Conservation (phyloP, 2,329 filamentous ascomycete genomes). For the Corniculantispora saksenae region DNA sequence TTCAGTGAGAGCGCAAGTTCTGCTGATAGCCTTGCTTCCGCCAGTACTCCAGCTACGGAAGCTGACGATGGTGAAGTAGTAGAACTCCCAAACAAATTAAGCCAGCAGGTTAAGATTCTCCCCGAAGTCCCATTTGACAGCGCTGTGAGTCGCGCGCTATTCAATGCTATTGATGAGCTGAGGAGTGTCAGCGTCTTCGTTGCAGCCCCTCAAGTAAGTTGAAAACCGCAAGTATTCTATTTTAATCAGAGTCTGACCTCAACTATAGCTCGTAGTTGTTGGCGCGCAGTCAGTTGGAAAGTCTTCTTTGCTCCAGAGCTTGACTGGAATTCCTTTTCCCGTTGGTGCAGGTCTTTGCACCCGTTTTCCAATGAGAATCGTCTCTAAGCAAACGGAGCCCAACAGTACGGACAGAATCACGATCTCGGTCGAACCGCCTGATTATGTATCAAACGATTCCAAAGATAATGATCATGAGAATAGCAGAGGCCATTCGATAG, state of each 20-base stretch:
- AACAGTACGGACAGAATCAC: conserved; percentile 30
- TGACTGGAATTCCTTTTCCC: conserved; percentile 41
- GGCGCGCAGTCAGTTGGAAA: conserved; percentile 41
- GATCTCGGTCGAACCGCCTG: conserved; percentile 33
- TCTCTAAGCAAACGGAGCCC: conserved; percentile 35
- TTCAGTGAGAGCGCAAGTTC: neutral
- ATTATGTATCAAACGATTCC: conserved; percentile 27
- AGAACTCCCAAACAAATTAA: neutral
- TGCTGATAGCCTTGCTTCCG: neutral
- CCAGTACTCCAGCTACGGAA: neutral
- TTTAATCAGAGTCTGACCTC: neutral
- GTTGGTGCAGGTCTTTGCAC: conserved; percentile 35
- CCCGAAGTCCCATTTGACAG: conserved; percentile 37
- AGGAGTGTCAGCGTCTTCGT: conserved; percentile 35
- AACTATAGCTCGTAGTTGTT: conserved; percentile 37
- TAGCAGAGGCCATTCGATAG: conserved; percentile 22
- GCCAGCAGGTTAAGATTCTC: conserved; percentile 8
- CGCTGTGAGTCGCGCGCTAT: conserved; percentile 35
- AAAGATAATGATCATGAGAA: conserved; percentile 22
- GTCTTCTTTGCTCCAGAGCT: conserved; percentile 38
- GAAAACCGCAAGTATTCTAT: neutral
- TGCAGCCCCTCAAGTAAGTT: conserved; percentile 37
- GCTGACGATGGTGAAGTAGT: neutral
- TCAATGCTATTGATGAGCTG: conserved; percentile 39
- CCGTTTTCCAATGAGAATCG: conserved; percentile 39